Base-by-base conservation (phyloP, 2,329 filamentous ascomycete species). In the Fusarium verrucosum region DNA sequence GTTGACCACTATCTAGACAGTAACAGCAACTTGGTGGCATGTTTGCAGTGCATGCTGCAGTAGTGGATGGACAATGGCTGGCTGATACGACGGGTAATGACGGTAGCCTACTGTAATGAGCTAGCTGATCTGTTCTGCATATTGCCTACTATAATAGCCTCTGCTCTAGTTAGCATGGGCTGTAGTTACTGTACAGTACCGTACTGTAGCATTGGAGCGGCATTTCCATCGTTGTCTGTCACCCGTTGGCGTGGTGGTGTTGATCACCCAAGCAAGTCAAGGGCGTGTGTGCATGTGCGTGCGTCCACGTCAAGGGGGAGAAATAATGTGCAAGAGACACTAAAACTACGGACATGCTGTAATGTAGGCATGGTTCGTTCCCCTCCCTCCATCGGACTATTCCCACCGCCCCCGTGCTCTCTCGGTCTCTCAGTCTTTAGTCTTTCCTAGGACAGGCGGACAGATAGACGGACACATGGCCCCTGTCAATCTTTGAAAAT, bases 401-500 rank as follows among this genome's bases (percentile, higher is more conserved):
- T 43, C 50, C 41, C 45, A 45, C 50, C 30, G 49, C 36, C 42
- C n/a, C 54, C 36, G 30, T 38, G 22, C 23, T 10, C 10, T 11
- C 10, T 28, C 37, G n/a, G n/a, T n/a, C n/a, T n/a, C n/a, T n/a
- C n/a, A n/a, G n/a, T 25, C 33, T 41, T n/a, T 38, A 19, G 30
- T 25, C 33, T 41, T n/a, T 35, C 14, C 56, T 20, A 41, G 38
- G 50, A 17, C 33, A 55, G n/a, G n/a, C n/a, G n/a, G n/a, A n/a
- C n/a, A n/a, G n/a, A n/a, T n/a, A n/a, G n/a, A n/a, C n/a, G n/a
- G n/a, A n/a, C n/a, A n/a, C n/a, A n/a, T n/a, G n/a, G 20, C 41
- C 58, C 59, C 44, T 62, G 58, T 46, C 50, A 32, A 33, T 47
- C 22, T 17, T 13, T 26, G 30, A 38, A 38, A 57, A 49, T 26